Percentiles rank a stretch among this genome's conserved stretches.
Evolutionary conservation across 1,284 basidiomycete species (phyloP).

Genomic region (Neolentinus lepideus): DNA sequence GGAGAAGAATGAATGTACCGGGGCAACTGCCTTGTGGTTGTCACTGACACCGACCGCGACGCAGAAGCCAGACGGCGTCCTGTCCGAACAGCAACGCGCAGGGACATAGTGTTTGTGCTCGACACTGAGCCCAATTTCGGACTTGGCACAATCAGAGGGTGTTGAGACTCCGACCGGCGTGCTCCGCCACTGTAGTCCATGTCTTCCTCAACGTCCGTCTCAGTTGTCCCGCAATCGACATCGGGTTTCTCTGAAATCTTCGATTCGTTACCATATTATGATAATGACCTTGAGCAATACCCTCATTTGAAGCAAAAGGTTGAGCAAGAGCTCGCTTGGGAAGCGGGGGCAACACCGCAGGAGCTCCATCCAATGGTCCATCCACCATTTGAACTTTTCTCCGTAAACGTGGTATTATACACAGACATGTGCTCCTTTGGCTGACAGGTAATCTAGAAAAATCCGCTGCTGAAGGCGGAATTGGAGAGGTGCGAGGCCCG

Average conservation of each 20-base stretch:
- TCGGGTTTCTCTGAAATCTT: constrained; percentile 31
- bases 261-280: constrained; percentile 92
- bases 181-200: constrained; percentile 3
- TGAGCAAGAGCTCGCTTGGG: constrained; percentile 61
- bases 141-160: not conserved
- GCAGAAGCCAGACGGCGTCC: constrained; percentile 28
- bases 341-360: constrained; percentile 45
- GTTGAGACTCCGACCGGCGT: constrained; percentile 15
- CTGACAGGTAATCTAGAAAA: constrained; percentile 33
- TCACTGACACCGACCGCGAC: constrained; percentile 17
- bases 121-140: not conserved
- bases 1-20: constrained; percentile 37
- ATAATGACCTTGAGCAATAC: constrained; percentile 82
- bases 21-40: constrained; percentile 14
- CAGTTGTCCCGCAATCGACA: not conserved
- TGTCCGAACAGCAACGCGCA: constrained; percentile 39
- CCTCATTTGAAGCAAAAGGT: constrained; percentile 69
- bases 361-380: constrained; percentile 68
- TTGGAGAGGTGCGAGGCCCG: constrained; percentile 67
- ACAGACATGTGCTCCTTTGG: not conserved
- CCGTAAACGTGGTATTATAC: constrained; percentile 38
- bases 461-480: constrained; percentile 63
- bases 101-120: constrained; percentile 35
- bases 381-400: constrained; percentile 58
- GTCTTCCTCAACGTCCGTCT: constrained; percentile 6